Evolutionary conservation across 2,329 filamentous ascomycete species (phyloP).

Genomic region (Pseudocercospora pini-densiflorae): DNA sequence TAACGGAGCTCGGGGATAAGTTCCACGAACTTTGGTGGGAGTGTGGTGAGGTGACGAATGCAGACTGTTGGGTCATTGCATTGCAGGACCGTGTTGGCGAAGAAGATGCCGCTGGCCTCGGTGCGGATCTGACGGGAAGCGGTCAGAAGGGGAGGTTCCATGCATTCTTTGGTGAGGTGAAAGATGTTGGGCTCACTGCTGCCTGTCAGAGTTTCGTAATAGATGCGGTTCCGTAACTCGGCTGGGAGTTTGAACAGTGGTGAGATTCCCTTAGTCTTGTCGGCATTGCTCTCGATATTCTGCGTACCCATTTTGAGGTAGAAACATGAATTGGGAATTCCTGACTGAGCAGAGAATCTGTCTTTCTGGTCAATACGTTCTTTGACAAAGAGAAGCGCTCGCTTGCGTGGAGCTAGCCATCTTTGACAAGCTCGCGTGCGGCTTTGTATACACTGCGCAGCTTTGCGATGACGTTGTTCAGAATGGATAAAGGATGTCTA

Average conservation of each 20-base stretch:
- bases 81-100: conserved; percentile 25
- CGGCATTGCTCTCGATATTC: neutral
- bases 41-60: conserved; percentile 16
- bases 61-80: conserved; percentile 18
- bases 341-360: no score
- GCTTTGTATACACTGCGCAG: neutral
- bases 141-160: conserved; percentile 20
- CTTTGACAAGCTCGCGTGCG: neutral
- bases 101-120: conserved; percentile 18
- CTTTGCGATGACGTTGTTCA: neutral
- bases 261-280: conserved; percentile 4
- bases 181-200: conserved; percentile 8
- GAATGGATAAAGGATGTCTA: neutral
- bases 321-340: no score
- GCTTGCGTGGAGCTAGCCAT: neutral
- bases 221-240: conserved; percentile 26
- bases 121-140: conserved; percentile 18
- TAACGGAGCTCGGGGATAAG: conserved; percentile 25
- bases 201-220: conserved; percentile 13
- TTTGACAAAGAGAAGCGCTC: neutral
- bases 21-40: conserved; percentile 15
- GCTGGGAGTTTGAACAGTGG: conserved; percentile 19
- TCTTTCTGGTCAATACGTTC: neutral
- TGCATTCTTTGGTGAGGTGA: conserved; percentile 14
- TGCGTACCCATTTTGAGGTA: neutral